Percentiles rank a stretch among this genome's conserved stretches.
phyloP scores from a whole-genome alignment of 176 grass and related monocot species.

The Ananas comosus region DNA sequence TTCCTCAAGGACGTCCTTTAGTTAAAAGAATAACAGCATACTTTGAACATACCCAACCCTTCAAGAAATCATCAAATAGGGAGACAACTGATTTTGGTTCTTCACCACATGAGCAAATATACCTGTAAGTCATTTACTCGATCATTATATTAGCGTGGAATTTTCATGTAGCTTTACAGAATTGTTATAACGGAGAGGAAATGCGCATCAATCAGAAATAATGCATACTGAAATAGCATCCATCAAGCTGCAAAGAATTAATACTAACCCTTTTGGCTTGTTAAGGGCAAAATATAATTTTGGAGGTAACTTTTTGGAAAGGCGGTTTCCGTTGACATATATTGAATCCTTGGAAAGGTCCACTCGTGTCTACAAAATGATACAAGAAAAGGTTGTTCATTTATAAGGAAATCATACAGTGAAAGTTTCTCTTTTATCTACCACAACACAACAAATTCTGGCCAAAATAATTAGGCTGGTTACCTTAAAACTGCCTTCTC shows the following conservation, averaged over 20 bases:
- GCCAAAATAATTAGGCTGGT: too few relatives aligned
- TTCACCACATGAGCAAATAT: conserved; percentile 79
- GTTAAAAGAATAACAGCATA: conserved; percentile 5
- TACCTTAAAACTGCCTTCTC: too few relatives aligned
- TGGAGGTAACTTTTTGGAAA: conserved; percentile 77
- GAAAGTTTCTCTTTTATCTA: too few relatives aligned
- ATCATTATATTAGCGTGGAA: conserved; percentile 16
- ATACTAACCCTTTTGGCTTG: conserved; percentile 85
- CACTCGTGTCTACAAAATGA: conserved; percentile 56
- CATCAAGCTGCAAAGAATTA: background rate
- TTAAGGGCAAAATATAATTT: conserved; percentile 89
- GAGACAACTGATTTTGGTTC: conserved; percentile 81
- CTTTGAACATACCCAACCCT: conserved; percentile 65
- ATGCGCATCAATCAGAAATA: background rate
- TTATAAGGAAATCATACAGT: background rate
- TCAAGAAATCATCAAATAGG: conserved; percentile 68
- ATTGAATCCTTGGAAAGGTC: conserved; percentile 85
- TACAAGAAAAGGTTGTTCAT: conserved; percentile 7
- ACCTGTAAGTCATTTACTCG: conserved; percentile 38
- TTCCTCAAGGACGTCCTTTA: background rate
- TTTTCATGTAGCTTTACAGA: background rate
- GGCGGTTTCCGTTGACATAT: conserved; percentile 79
- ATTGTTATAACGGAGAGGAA: background rate
- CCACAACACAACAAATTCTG: too few relatives aligned
- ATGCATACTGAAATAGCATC: background rate